Conservation (phyloP, 768 basidiomycete genomes). For the Calocera viscosa region DNA sequence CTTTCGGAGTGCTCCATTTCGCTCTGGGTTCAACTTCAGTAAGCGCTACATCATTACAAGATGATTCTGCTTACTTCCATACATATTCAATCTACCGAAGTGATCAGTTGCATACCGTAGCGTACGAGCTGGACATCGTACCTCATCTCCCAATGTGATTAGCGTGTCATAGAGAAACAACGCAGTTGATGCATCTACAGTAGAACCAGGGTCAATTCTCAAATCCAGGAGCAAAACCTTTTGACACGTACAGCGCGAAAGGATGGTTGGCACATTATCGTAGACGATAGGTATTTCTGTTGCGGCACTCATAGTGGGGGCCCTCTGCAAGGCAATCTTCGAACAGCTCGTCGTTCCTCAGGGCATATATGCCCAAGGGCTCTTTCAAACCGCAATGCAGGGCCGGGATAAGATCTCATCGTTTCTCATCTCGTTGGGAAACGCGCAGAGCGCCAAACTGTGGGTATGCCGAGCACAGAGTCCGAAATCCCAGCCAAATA, state of each 20-base stretch:
- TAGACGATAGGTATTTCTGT: not conserved
- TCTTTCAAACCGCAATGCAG: too few species aligned
- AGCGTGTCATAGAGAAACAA: not conserved
- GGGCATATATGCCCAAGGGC: too few species aligned
- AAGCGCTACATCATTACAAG: not conserved
- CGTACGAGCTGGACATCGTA: not conserved
- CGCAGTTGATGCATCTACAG: not conserved
- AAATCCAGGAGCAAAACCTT: too few species aligned
- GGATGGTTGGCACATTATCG: not conserved
- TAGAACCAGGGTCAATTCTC: too few species aligned
- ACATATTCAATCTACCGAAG: not conserved
- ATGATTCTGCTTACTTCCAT: not conserved
- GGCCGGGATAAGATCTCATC: too few species aligned
- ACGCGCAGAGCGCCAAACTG: too few species aligned
- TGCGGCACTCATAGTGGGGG: too few species aligned
- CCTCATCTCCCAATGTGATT: not conserved
- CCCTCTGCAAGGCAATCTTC: too few species aligned
- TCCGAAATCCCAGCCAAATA: too few species aligned
- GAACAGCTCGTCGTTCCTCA: not conserved
- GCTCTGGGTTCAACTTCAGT: not conserved
- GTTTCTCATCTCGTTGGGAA: too few species aligned
- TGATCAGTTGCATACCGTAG: not conserved
- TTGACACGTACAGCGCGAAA: not conserved
- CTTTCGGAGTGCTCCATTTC: not conserved
- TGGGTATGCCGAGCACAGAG: too few species aligned